phyloP scores from a whole-genome alignment of 176 grass and related monocot genomes.

The Triticum aestivum region DNA sequence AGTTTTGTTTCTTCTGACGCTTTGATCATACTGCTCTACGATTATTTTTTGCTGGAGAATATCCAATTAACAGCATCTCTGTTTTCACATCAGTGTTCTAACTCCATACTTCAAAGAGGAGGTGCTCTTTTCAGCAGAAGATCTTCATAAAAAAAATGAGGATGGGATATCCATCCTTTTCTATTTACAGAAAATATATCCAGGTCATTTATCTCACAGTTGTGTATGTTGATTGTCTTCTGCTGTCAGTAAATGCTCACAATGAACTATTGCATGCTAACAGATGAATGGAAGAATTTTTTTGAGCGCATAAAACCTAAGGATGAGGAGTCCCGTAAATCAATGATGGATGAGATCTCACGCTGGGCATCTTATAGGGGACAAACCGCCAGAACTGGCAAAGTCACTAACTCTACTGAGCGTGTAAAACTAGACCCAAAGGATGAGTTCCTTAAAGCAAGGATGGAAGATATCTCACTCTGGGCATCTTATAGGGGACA shows the following conservation, averaged over 20 bases:
- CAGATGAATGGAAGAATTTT: slow-evolving; percentile 95
- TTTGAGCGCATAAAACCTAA: slow-evolving; percentile 28
- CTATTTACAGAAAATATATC: slow-evolving; percentile 90
- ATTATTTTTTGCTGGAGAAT: slow-evolving; percentile 10
- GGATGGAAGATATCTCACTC: slow-evolving; percentile 13
- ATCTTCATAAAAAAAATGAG: slow-evolving; percentile 70
- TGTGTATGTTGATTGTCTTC: neutral
- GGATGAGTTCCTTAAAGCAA: slow-evolving; percentile 13
- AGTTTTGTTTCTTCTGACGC: neutral
- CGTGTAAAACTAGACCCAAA: slow-evolving; percentile 16
- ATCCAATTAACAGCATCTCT: slow-evolving; percentile 7
- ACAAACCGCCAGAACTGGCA: slow-evolving; percentile 84
- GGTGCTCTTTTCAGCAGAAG: slow-evolving; percentile 64
- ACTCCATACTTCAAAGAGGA: slow-evolving; percentile 97
- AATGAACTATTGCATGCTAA: slow-evolving; percentile 14
- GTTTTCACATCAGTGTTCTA: slow-evolving; percentile 67
- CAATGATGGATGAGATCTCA: slow-evolving; percentile 21
- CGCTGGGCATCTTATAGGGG: slow-evolving; percentile 84
- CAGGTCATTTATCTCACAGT: slow-evolving; percentile 38
- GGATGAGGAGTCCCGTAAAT: slow-evolving; percentile 15
- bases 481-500: slow-evolving; percentile 95
- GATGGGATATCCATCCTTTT: slow-evolving; percentile 94
- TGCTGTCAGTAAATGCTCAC: slow-evolving; percentile 13
- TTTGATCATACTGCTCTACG: neutral
- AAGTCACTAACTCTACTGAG: slow-evolving; percentile 52